Percentiles rank a stretch among this genome's conserved stretches.
These are phyloP conservation scores for Toxoplasma gondii DNA, from an alignment of 169 alveolate species.

Conservation along the genomic window DNA sequence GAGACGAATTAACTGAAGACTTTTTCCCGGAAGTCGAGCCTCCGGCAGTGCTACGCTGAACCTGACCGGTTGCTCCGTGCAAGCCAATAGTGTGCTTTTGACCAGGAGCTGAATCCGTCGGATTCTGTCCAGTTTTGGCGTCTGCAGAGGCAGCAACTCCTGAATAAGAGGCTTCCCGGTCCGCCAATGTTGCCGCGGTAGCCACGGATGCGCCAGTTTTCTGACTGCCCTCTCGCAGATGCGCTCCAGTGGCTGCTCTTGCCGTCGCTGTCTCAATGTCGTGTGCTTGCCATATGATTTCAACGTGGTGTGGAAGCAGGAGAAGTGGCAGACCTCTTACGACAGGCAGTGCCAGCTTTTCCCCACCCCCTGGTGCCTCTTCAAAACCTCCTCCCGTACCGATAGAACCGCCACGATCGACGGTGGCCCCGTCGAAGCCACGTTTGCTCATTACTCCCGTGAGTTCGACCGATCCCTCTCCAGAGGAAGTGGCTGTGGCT, in stretches of 20 bases:
- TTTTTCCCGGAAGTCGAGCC: not conserved
- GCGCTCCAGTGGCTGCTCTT: not conserved
- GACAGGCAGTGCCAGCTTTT: not conserved
- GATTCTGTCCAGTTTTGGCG: not conserved
- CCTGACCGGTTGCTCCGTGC: not conserved
- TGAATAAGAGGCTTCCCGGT: not conserved
- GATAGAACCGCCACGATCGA: not conserved
- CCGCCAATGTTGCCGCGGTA: not conserved
- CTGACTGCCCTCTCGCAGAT: not conserved
- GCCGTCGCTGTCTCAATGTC: not conserved
- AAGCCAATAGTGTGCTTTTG: not conserved
- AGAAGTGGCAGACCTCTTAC: slow-evolving; percentile 21
- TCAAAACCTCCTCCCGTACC: not conserved
- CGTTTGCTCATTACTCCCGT: not conserved
- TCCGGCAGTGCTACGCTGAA: not conserved
- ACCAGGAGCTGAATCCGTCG: not conserved
- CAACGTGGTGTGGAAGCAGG: slow-evolving; percentile 27
- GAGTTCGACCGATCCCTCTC: not conserved
- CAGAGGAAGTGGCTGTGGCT: not conserved
- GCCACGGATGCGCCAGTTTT: not conserved
- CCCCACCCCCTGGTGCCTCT: not conserved
- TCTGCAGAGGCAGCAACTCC: not conserved
- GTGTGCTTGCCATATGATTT: slow-evolving; percentile 15
- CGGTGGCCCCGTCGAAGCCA: not conserved
- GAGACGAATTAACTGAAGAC: not conserved